Conservation (phyloP, 2,329 filamentous ascomycete species). For the Aspergillus caelatus region DNA sequence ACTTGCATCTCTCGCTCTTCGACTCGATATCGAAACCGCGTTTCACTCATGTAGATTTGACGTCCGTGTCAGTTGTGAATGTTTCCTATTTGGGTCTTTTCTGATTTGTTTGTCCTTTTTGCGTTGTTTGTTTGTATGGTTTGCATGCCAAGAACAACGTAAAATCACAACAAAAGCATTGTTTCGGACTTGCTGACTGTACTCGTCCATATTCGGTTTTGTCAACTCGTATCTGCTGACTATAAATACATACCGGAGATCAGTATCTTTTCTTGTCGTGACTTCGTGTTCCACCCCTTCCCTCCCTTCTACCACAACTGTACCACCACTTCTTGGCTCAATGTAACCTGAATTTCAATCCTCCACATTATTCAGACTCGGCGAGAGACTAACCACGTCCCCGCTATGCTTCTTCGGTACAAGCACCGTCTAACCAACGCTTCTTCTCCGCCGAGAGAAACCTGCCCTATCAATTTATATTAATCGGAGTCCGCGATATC, state of each 20-base stretch:
- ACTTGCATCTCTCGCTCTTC: no score
- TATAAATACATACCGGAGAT: no score
- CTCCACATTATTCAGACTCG: slow-evolving; percentile 1
- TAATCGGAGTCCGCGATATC: background rate
- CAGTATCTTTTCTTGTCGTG: no score
- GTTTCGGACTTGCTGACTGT: no score
- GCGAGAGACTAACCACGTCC: background rate
- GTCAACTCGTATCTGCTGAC: no score
- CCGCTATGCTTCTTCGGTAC: slow-evolving; percentile 10
- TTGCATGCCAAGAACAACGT: background rate
- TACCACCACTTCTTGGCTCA: background rate
- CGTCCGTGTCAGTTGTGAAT: no score
- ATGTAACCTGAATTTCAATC: background rate
- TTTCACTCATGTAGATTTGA: no score
- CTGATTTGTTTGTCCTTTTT: background rate
- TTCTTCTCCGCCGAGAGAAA: slow-evolving; percentile 1
- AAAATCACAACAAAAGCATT: background rate
- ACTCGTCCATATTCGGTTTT: no score
- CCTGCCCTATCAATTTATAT: background rate
- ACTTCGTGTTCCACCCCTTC: no score
- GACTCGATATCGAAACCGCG: no score
- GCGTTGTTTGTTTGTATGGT: background rate
- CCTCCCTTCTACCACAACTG: background rate
- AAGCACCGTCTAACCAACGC: slow-evolving; percentile 4
- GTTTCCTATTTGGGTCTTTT: background rate